phyloP scores from a whole-genome alignment of 1,139 yeast species.

The Suhomyces bolitotheri region DNA sequence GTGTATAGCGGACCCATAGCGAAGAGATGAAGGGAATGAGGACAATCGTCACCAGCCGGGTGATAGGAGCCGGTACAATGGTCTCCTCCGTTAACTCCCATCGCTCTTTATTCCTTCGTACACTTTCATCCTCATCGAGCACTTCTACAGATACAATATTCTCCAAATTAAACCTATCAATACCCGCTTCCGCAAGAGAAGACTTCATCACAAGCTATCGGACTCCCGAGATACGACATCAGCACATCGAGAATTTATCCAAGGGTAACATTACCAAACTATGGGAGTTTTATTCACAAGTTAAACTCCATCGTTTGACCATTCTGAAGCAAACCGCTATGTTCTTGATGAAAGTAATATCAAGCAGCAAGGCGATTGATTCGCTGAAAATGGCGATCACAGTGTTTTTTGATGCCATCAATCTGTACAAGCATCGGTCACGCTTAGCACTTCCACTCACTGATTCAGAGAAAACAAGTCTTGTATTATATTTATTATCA shows the following conservation, averaged over 20 bases:
- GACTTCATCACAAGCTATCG: constrained; percentile 2
- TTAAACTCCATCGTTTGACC: constrained; percentile 5
- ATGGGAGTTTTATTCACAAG: constrained; percentile 7
- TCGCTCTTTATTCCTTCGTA: too few relatives aligned
- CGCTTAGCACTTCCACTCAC: constrained; percentile 13
- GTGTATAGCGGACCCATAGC: too few relatives aligned
- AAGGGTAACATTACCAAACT: neutral
- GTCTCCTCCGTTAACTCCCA: too few relatives aligned
- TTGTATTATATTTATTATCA: constrained; percentile 12
- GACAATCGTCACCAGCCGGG: too few relatives aligned
- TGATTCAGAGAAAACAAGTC: constrained; percentile 12
- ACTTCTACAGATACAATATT: neutral
- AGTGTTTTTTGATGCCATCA: constrained; percentile 18
- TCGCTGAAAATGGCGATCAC: constrained; percentile 15
- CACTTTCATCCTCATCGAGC: too few relatives aligned
- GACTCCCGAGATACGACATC: constrained; percentile 9
- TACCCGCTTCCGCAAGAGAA: constrained; percentile 1
- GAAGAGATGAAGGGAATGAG: too few relatives aligned
- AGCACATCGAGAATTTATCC: constrained; percentile 4
- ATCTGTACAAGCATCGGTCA: constrained; percentile 13
- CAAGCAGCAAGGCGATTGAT: constrained; percentile 4
- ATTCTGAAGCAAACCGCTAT: constrained; percentile 4
- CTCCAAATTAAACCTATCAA: constrained; percentile 1
- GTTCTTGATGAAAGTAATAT: constrained; percentile 5
- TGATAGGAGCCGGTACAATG: too few relatives aligned